phyloP scores from a whole-genome alignment of 2,329 filamentous ascomycete genomes.

The Phaeomoniella chlamydospora region DNA sequence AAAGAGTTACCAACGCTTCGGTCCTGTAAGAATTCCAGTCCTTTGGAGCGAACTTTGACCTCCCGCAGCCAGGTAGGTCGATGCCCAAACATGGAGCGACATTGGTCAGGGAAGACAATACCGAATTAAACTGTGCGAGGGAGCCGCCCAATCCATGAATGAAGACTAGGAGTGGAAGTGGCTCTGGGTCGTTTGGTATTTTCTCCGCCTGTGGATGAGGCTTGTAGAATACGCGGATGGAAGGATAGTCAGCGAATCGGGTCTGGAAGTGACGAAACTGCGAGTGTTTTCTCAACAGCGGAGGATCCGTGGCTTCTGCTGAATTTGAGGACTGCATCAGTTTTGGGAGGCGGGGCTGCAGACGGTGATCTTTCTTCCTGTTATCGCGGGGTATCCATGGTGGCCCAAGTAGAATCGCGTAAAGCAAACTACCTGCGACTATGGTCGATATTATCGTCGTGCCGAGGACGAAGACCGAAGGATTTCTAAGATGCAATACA shows the following conservation, averaged over 20 bases:
- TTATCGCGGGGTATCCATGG: no score
- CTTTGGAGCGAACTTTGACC: conserved; percentile 58
- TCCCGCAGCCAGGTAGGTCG: conserved; percentile 80
- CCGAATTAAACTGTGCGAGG: conserved; percentile 68
- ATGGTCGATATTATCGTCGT: no score
- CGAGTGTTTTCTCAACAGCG: conserved; percentile 66
- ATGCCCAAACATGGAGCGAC: conserved; percentile 74
- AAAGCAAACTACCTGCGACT: no score
- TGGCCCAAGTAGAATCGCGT: no score
- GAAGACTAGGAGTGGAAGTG: conserved; percentile 76
- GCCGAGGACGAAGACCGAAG: no score
- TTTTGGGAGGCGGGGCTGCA: background rate
- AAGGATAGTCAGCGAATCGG: conserved; percentile 52
- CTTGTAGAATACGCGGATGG: conserved; percentile 69
- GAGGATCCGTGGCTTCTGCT: conserved; percentile 47
- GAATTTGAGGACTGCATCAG: background rate
- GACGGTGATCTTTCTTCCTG: no score
- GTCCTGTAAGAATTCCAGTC: conserved; percentile 67
- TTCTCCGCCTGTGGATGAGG: conserved; percentile 71
- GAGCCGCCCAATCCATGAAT: conserved; percentile 90
- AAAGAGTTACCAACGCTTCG: conserved; percentile 58
- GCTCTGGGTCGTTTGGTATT: conserved; percentile 56
- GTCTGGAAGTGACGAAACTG: conserved; percentile 60
- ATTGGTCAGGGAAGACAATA: conserved; percentile 70
- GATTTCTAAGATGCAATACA: no score